Evolutionary conservation across 192 early-diverging fungal species (phyloP).

Genomic region (Spinellus fusiger): DNA sequence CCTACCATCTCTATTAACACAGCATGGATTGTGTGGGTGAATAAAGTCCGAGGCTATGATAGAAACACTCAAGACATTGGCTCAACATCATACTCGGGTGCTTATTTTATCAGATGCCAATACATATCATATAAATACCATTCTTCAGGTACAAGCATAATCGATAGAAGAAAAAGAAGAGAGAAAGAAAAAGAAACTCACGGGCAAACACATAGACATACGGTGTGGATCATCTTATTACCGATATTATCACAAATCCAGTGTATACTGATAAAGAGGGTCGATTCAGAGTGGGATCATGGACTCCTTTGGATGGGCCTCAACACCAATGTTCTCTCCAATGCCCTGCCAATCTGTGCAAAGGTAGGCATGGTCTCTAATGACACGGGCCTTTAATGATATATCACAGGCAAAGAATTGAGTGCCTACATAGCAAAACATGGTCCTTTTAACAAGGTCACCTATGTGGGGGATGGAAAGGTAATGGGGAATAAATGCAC

Average conservation of each 20-base stretch:
- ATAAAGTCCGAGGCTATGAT: conserved; percentile 45
- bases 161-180: neutral
- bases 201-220: conserved; percentile 35
- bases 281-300: conserved; percentile 38
- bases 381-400: neutral
- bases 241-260: conserved; percentile 54
- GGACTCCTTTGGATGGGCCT: conserved; percentile 22
- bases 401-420: conserved; percentile 19
- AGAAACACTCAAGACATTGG: conserved; percentile 32
- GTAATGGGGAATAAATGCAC: neutral
- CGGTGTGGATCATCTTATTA: conserved; percentile 37
- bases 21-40: neutral
- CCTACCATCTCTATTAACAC: neutral
- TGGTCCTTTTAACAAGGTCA: conserved; percentile 19
- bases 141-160: conserved; percentile 43
- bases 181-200: neutral
- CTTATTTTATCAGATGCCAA: conserved; percentile 62
- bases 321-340: conserved; percentile 45
- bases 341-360: conserved; percentile 58
- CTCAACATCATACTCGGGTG: conserved; percentile 45
- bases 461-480: conserved; percentile 28
- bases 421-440: conserved; percentile 3
- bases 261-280: conserved; percentile 37
- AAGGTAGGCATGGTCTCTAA: conserved; percentile 30
- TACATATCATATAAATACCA: conserved; percentile 50